Percentiles rank a stretch among this genome's conserved stretches.
Evolutionary conservation across 345 rosid genomes (phyloP).

Genomic region (Tarenaya hassleriana): DNA sequence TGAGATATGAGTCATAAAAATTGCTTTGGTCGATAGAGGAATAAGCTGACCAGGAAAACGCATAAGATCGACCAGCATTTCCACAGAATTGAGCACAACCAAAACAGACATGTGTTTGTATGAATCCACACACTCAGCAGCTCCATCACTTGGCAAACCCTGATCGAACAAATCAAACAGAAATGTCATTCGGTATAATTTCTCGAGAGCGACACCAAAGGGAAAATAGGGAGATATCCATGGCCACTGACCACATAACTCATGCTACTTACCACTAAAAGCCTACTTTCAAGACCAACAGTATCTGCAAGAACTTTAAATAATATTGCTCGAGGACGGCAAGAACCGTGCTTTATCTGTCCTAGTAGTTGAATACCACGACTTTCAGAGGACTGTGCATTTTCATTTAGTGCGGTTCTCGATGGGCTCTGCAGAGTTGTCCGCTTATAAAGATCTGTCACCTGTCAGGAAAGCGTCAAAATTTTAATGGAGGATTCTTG

Average conservation of each 20-base stretch:
- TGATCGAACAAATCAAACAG: constrained; percentile 18
- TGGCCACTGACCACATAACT: constrained; percentile 1
- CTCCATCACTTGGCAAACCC: constrained; percentile 77
- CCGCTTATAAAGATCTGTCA: constrained; percentile 47
- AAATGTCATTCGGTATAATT: not conserved
- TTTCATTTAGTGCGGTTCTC: constrained; percentile 50
- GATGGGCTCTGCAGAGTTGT: constrained; percentile 48
- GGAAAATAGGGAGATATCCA: not conserved
- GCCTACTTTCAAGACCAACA: constrained; percentile 62
- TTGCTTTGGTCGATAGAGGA: constrained; percentile 49
- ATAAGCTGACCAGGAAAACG: constrained; percentile 67
- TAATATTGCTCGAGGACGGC: constrained; percentile 71
- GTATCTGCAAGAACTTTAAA: constrained; percentile 86
- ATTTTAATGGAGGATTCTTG: not conserved
- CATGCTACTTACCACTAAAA: constrained; percentile 63
- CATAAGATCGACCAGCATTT: constrained; percentile 75
- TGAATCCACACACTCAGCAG: constrained; percentile 44
- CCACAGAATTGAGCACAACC: constrained; percentile 52
- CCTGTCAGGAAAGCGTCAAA: constrained; percentile 33
- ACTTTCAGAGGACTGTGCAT: constrained; percentile 34
- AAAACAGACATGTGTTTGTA: constrained; percentile 74
- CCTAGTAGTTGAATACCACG: constrained; percentile 64
- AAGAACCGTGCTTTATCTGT: constrained; percentile 63
- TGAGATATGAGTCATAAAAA: constrained; percentile 57
- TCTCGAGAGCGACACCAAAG: not conserved